A percentile compares a stretch with the other conserved stretches of the same genome.
phyloP scores from a whole-genome alignment of 108 stramenopile species.

The Nitzschia palea region DNA sequence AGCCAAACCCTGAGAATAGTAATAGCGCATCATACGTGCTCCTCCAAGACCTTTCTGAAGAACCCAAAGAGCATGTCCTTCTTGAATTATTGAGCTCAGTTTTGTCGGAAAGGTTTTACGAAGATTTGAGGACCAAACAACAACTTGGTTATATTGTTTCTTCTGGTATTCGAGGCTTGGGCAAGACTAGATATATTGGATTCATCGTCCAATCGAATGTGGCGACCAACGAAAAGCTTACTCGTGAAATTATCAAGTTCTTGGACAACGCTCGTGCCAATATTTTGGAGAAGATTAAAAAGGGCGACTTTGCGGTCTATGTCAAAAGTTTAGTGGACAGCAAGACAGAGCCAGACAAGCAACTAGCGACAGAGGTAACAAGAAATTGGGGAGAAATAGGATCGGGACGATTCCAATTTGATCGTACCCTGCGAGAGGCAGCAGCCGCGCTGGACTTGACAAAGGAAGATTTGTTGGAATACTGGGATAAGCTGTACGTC shows the following conservation, averaged over 20 bases:
- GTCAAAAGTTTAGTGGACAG: slow-evolving; percentile 74
- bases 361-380: slow-evolving; percentile 69
- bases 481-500: slow-evolving; percentile 66
- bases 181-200: slow-evolving; percentile 59
- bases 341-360: slow-evolving; percentile 84
- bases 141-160: slow-evolving; percentile 94
- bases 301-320: slow-evolving; percentile 59
- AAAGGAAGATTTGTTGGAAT: slow-evolving; percentile 74
- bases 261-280: slow-evolving; percentile 47
- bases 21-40: slow-evolving; percentile 72
- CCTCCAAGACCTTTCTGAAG: slow-evolving; percentile 62
- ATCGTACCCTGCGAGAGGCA: slow-evolving; percentile 67
- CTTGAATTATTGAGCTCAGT: slow-evolving; percentile 72
- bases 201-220: slow-evolving; percentile 72
- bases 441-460: slow-evolving; percentile 58
- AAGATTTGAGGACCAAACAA: slow-evolving; percentile 87
- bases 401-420: slow-evolving; percentile 69
- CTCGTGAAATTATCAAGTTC: slow-evolving; percentile 51
- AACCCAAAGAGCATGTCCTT: slow-evolving; percentile 70
- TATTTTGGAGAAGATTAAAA: slow-evolving; percentile 49
- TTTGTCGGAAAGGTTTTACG: slow-evolving; percentile 86
- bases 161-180: slow-evolving; percentile 71
- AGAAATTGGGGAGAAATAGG: slow-evolving; percentile 87
- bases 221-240: slow-evolving; percentile 39
- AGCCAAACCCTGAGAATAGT: slow-evolving; percentile 74